Conservation (phyloP, 441 rosid species). For the Erodium texanum region DNA sequence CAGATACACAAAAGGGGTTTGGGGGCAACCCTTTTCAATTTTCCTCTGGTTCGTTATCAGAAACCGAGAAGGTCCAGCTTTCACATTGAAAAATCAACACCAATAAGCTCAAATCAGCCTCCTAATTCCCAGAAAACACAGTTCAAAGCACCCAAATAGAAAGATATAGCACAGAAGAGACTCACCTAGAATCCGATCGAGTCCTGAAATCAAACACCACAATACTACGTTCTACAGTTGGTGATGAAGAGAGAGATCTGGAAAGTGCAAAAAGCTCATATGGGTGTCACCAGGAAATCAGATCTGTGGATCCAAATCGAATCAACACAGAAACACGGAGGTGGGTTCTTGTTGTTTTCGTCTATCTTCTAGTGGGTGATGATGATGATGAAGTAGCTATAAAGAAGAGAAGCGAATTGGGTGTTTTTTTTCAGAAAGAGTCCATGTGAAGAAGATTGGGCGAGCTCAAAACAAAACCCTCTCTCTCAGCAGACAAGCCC, state of each 20-base stretch:
- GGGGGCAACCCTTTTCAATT: neutral
- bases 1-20: slow-evolving; percentile 7
- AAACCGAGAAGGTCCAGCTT: slow-evolving; percentile 29
- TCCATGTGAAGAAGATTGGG: slow-evolving; percentile 15
- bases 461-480: slow-evolving; percentile 13
- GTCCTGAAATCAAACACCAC: neutral
- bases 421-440: neutral
- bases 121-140: neutral
- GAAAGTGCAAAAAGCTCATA: slow-evolving; percentile 18
- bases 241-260: slow-evolving; percentile 13
- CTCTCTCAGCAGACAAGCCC: slow-evolving; percentile 45
- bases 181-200: neutral
- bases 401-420: neutral
- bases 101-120: slow-evolving; percentile 19
- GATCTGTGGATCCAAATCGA: slow-evolving; percentile 56
- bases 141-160: neutral
- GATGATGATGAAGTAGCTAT: neutral
- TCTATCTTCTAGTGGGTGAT: neutral
- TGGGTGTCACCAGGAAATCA: slow-evolving; percentile 21
- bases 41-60: slow-evolving; percentile 17
- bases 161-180: neutral
- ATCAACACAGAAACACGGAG: slow-evolving; percentile 14
- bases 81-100: slow-evolving; percentile 24
- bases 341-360: slow-evolving; percentile 9
- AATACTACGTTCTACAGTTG: neutral